phyloP scores from a whole-genome alignment of 1,139 yeast species.

The Kodamaea sp. region DNA sequence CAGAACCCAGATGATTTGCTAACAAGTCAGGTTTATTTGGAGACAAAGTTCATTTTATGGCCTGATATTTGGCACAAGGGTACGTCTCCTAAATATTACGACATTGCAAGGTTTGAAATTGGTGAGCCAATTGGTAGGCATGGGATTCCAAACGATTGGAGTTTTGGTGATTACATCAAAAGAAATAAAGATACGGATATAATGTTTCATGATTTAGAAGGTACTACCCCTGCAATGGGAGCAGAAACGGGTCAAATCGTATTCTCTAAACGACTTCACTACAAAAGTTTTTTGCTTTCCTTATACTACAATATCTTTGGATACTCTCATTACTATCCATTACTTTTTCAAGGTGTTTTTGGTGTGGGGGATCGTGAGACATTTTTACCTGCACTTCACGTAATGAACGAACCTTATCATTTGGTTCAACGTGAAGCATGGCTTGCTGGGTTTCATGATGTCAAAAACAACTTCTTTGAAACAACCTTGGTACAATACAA shows the following conservation, averaged over 20 bases:
- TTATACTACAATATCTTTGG: conserved; percentile 33
- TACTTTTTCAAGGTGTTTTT: conserved; percentile 36
- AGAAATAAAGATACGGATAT: conserved; percentile 17
- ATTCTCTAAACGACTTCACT: conserved; percentile 29
- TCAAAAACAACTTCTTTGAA: conserved; percentile 11
- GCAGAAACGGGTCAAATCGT: conserved; percentile 38
- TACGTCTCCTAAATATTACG: conserved; percentile 15
- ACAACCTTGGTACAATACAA: conserved; percentile 21
- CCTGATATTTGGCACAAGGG: conserved; percentile 26
- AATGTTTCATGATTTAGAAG: conserved; percentile 31
- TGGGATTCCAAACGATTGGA: conserved; percentile 16
- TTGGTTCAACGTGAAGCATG: conserved; percentile 18
- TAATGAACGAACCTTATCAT: conserved; percentile 33
- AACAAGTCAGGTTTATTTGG: conserved; percentile 12
- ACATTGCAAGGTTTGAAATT: conserved; percentile 17
- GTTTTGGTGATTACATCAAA: conserved; percentile 14
- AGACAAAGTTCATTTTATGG: conserved; percentile 19
- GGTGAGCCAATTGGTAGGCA: conserved; percentile 18
- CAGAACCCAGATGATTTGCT: conserved; percentile 19
- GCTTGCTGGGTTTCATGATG: conserved; percentile 14
- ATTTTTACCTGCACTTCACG: conserved; percentile 36
- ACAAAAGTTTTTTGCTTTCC: conserved; percentile 25
- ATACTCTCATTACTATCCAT: conserved; percentile 25
- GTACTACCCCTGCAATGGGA: conserved; percentile 27
- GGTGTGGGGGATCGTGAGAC: conserved; percentile 42